phyloP scores from a whole-genome alignment of 768 basidiomycete species.

The Lentinula raphanica region DNA sequence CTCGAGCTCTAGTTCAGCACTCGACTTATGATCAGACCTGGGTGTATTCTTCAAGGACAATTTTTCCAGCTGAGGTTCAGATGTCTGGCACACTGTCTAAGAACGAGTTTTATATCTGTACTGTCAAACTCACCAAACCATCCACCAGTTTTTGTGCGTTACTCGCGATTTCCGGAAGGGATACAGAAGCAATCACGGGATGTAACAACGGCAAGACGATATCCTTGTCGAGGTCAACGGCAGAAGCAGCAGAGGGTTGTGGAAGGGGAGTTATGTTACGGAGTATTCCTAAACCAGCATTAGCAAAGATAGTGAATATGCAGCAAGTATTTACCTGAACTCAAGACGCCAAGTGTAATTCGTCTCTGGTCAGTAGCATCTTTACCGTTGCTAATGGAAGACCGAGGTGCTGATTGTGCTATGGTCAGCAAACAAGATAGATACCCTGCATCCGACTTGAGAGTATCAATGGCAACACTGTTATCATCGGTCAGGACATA shows the following conservation, averaged over 20 bases:
- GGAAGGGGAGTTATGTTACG: conserved; percentile 75
- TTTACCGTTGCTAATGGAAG: conserved; percentile 33
- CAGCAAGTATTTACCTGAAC: conserved; percentile 46
- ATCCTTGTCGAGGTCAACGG: conserved; percentile 65
- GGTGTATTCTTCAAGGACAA: conserved; percentile 60
- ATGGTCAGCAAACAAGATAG: conserved; percentile 63
- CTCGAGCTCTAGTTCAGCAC: conserved; percentile 66
- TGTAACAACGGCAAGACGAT: conserved; percentile 66
- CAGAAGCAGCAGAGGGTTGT: conserved; percentile 55
- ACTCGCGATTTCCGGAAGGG: conserved; percentile 45
- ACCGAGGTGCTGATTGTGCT: conserved; percentile 31
- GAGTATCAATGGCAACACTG: conserved; percentile 58
- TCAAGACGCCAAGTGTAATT: conserved; percentile 57
- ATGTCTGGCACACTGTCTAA: conserved; percentile 26
- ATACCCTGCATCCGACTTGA: conserved; percentile 57
- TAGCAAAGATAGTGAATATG: background rate
- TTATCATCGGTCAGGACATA: conserved; percentile 95
- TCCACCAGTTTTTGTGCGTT: conserved; percentile 47
- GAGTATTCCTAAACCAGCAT: conserved; percentile 51
- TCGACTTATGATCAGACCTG: conserved; percentile 71
- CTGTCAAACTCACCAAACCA: conserved; percentile 37
- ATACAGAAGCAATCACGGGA: conserved; percentile 58
- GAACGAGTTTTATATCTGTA: background rate
- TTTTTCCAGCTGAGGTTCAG: conserved; percentile 49
- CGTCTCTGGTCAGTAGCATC: conserved; percentile 43